A percentile compares a stretch with the other conserved stretches of the same genome.
Evolutionary conservation across 495 filamentous ascomycete genomes (phyloP).

Genomic region (Xylaria palmicola): DNA sequence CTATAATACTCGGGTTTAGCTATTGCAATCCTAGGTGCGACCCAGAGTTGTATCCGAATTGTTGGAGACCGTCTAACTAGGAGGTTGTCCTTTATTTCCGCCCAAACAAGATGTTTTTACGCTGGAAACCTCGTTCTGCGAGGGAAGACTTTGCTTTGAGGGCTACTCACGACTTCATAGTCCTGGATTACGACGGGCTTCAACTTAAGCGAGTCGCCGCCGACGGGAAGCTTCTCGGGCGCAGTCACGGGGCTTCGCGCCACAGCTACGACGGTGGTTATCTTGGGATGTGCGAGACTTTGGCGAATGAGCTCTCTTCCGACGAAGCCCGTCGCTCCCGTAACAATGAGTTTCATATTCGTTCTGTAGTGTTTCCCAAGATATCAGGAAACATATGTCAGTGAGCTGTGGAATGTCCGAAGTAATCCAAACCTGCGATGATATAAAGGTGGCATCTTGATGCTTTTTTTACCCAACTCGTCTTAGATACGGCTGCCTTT

Average conservation of each 20-base stretch:
- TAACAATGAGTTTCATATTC: slow-evolving; percentile 53
- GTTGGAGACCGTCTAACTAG: too few species aligned
- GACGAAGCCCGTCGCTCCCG: slow-evolving; percentile 50
- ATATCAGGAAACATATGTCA: not conserved
- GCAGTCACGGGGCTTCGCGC: slow-evolving; percentile 36
- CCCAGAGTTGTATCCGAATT: too few species aligned
- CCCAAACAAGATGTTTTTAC: too few species aligned
- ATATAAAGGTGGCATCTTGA: too few species aligned
- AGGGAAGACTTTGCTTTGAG: too few species aligned
- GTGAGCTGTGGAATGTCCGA: not conserved
- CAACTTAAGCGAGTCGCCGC: slow-evolving; percentile 29
- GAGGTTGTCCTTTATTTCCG: too few species aligned
- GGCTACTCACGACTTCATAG: slow-evolving; percentile 39
- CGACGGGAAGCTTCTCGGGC: slow-evolving; percentile 18
- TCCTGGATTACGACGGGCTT: slow-evolving; percentile 38
- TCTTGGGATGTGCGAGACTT: slow-evolving; percentile 34
- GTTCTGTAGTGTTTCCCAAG: not conserved
- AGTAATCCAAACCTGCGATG: too few species aligned
- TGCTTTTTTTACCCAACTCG: too few species aligned
- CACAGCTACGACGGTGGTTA: slow-evolving; percentile 44
- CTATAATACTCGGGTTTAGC: too few species aligned
- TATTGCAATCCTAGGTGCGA: too few species aligned
- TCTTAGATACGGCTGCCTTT: not conserved
- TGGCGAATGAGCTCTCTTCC: slow-evolving; percentile 47
- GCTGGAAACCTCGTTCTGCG: too few species aligned